phyloP scores from a whole-genome alignment of 2,329 filamentous ascomycete genomes.

The Zasmidium angulare region DNA sequence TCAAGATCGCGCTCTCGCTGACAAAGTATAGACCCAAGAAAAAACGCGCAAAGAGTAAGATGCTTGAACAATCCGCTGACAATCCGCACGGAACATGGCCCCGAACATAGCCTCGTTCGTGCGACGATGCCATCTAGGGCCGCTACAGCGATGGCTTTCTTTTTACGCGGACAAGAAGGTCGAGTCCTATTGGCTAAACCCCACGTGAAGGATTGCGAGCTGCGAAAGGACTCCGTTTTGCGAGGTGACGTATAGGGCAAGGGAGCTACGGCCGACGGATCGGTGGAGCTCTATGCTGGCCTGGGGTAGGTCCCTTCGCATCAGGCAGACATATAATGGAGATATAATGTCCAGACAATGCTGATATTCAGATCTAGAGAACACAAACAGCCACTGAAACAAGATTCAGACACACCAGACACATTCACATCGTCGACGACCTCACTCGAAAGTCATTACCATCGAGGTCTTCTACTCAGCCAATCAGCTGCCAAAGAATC shows the following conservation, averaged over 20 bases:
- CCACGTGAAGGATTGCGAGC: neutral
- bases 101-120: neutral
- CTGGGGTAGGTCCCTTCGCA: neutral
- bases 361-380: neutral
- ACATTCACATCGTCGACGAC: neutral
- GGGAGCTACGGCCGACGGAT: neutral
- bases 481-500: neutral
- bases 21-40: too few relatives aligned
- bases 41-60: neutral
- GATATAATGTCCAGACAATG: neutral
- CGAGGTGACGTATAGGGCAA: neutral
- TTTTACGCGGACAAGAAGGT: neutral
- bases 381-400: neutral
- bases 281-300: neutral
- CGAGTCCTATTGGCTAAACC: neutral
- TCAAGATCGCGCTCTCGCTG: too few relatives aligned
- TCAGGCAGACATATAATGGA: neutral
- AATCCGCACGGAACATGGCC: too few relatives aligned
- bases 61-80: neutral
- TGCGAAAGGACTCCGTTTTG: neutral
- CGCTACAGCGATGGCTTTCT: neutral
- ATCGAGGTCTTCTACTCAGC: neutral
- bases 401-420: neutral
- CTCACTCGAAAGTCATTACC: neutral
- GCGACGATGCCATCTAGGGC: neutral